Conservation (phyloP, 2,329 filamentous ascomycete genomes). For the Beauveria bassiana region DNA sequence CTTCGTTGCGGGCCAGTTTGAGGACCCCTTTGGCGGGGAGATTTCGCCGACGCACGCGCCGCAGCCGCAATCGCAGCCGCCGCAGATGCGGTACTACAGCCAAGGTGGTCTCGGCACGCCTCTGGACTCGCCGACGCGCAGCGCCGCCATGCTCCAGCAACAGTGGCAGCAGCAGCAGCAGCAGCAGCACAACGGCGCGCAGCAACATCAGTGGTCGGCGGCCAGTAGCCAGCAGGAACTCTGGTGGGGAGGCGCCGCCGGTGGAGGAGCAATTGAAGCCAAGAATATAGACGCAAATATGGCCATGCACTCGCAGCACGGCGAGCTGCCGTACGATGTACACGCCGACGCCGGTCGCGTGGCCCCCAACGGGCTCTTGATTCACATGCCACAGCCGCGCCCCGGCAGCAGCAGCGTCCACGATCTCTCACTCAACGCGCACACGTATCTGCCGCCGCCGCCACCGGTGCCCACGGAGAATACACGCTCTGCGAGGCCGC, state of each 20-base stretch:
- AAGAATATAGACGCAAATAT: constrained; percentile 28
- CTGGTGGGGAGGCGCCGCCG: constrained; percentile 23
- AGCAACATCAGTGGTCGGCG: not conserved
- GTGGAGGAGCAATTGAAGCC: constrained; percentile 20
- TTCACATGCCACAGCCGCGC: constrained; percentile 45
- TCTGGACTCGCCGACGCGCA: constrained; percentile 30
- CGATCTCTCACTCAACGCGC: constrained; percentile 25
- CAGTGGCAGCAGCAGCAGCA: constrained; percentile 13
- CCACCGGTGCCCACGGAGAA: constrained; percentile 16
- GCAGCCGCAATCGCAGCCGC: constrained; percentile 11
- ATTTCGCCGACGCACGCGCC: constrained; percentile 18
- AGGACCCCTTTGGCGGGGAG: constrained; percentile 31
- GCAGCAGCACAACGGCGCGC: not conserved
- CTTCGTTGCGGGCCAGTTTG: constrained; percentile 30
- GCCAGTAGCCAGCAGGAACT: constrained; percentile 14
- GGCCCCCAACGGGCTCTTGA: constrained; percentile 36
- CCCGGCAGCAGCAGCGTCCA: constrained; percentile 23
- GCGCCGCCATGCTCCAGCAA: constrained; percentile 17
- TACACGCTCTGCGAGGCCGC: constrained; percentile 33
- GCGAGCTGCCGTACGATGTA: constrained; percentile 11
- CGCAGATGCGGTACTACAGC: constrained; percentile 23
- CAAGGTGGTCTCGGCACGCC: constrained; percentile 28
- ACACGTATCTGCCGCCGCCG: constrained; percentile 28
- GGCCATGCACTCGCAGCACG: constrained; percentile 13
- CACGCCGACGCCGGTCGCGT: constrained; percentile 9